phyloP scores from a whole-genome alignment of 768 basidiomycete genomes.

The Podaxis sp. region DNA sequence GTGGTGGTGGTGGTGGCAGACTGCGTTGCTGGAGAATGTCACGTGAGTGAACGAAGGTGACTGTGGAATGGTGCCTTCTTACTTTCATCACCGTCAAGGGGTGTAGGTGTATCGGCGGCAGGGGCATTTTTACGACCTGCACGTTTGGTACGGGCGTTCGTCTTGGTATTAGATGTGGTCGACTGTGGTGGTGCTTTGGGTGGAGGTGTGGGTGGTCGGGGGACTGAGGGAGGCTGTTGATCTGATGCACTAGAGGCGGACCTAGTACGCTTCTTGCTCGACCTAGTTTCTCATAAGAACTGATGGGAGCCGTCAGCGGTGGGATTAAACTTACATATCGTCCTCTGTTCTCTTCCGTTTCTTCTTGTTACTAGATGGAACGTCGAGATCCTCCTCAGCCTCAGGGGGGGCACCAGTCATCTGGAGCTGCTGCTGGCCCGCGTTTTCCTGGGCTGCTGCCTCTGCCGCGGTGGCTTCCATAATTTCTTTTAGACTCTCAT shows the following conservation, averaged over 20 bases:
- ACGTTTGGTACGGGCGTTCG: slow-evolving; percentile 37
- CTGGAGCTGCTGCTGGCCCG: slow-evolving; percentile 26
- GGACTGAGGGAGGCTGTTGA: slow-evolving; percentile 33
- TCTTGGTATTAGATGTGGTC: slow-evolving; percentile 26
- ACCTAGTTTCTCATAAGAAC: slow-evolving; percentile 28
- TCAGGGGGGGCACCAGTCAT: slow-evolving; percentile 33
- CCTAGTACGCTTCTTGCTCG: slow-evolving; percentile 66
- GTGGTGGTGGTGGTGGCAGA: slow-evolving; percentile 17
- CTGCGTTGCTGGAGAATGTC: slow-evolving; percentile 12
- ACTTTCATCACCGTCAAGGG: slow-evolving; percentile 65
- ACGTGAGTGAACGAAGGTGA: slow-evolving; percentile 3
- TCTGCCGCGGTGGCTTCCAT: slow-evolving; percentile 73
- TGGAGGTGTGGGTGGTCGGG: slow-evolving; percentile 27
- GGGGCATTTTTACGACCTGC: slow-evolving; percentile 36
- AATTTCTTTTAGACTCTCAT: slow-evolving; percentile 78
- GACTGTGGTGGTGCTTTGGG: slow-evolving; percentile 25
- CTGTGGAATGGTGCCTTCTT: slow-evolving; percentile 16
- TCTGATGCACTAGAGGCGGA: slow-evolving; percentile 73
- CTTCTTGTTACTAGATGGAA: slow-evolving; percentile 37
- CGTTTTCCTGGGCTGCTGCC: slow-evolving; percentile 50
- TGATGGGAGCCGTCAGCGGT: slow-evolving; percentile 2
- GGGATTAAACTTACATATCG: slow-evolving; percentile 49
- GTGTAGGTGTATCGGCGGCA: slow-evolving; percentile 26
- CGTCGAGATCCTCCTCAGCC: slow-evolving; percentile 46
- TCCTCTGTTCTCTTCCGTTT: slow-evolving; percentile 78